Evolutionary conservation across 2,329 filamentous ascomycete genomes (phyloP).

Genomic region (Talaromyces sp.): DNA sequence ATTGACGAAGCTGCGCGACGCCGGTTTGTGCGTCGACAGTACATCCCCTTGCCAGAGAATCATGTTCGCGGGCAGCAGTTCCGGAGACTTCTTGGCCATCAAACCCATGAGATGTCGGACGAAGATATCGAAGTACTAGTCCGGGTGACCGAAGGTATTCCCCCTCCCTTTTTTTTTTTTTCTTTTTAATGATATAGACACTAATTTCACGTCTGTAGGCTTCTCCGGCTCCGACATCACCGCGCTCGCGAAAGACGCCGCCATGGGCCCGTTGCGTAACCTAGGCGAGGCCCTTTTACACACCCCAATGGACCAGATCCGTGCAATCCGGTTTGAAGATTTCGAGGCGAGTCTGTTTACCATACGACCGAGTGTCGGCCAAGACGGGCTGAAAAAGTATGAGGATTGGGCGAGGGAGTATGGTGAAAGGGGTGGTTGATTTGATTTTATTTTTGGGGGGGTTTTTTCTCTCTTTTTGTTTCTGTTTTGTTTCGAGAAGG

Average conservation of each 20-base stretch:
- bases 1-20: constrained; percentile 93
- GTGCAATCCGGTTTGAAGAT: constrained; percentile 75
- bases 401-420: constrained; percentile 93
- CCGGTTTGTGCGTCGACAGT: constrained; percentile 87
- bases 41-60: constrained; percentile 87
- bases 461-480: background rate
- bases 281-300: constrained; percentile 83
- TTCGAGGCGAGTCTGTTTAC: constrained; percentile 78
- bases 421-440: constrained; percentile 78
- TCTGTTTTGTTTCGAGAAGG: background rate
- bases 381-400: constrained; percentile 76
- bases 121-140: constrained; percentile 70
- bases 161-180: background rate
- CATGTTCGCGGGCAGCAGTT: constrained; percentile 76
- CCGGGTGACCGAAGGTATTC: constrained; percentile 71
- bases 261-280: constrained; percentile 90
- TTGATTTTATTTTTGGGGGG: background rate
- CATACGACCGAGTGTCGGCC: constrained; percentile 86
- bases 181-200: background rate
- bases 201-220: constrained; percentile 49
- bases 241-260: constrained; percentile 91
- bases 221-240: constrained; percentile 98
- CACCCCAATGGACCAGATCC: constrained; percentile 91
- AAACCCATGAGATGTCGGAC: constrained; percentile 73
- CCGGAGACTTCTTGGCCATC: constrained; percentile 72